Evolutionary conservation across 2,329 filamentous ascomycete genomes (phyloP), one percentile per base, ranked within the genome.

Genomic region (Claviceps sp.): DNA sequence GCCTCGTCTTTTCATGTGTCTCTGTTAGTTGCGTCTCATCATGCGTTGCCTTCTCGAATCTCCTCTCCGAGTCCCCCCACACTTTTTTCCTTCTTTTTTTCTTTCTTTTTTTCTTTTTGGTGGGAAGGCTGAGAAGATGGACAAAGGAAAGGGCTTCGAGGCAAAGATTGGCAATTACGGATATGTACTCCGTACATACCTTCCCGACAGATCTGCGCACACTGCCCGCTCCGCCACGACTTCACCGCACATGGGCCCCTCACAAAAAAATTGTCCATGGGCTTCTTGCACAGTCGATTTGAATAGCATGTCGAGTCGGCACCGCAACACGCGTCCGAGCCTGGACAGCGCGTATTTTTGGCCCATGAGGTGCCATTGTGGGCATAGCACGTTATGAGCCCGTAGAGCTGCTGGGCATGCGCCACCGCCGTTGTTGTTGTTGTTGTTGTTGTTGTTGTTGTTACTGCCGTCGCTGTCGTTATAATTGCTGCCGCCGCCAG

Each of bases 261-360:
- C 13, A 51, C 38, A 13, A 46, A 51, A 11, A 7, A 39, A 4
- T 36, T 23, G 13, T 43, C 44, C 2, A 1, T 3, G 8, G 42
- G 9, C 13, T 13, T 29, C 36, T 37, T 45, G 20, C 50, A 51
- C 22, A 51, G 50, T n/a, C 50, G 36, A 29, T 51, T 51, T 6
- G 44, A 51, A 8, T 47, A 42, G 37, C 50, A 51, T 2, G 44
- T 51, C 34, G 34, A 45, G 17, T 46, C 38, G 23, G 14, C 11
- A 17, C 45, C 45, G 36, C 50, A 51, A 22, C 50, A 51, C 5
- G 50, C 50, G 23, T 51, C 45, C 11, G 50, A 51, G 9, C 50
- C 50, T 22, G 50, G 50, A n/a, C 50, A 51, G 3, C 44, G 44
- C 2, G 50, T 51, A 23, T 51, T 51, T 36, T 36, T 47, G 3